Evolutionary conservation across 805 yeast species (phyloP), one percentile per base, ranked within the genome.

Genomic region (Lipomyces sp.): DNA sequence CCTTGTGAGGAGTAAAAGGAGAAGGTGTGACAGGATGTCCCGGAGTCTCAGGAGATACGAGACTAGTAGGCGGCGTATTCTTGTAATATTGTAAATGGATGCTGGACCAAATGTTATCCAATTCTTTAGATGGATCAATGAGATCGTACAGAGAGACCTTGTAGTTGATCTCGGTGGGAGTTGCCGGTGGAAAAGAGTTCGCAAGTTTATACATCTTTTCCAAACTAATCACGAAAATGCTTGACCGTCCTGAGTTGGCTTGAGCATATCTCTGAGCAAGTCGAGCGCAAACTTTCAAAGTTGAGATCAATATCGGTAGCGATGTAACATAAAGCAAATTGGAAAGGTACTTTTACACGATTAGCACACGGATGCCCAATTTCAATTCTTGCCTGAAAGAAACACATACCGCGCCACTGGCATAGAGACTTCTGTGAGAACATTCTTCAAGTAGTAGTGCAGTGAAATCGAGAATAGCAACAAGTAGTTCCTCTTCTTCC

Each of bases 381-480:
- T 55, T 33, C 15, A 45, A 32, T 15, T 33, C 48, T 4, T 4
- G 8, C 48, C 48, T 42, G n/a, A 42, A 15, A 30, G 29, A 30
- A 29, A 30, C 15, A 54, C 65, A 32, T 63, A 63, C 69, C 59
- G 64, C 13, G 50, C 66, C 64, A 39, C 70, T 66, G 5, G 71
- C 80, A 75, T 90, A 92, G 32, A 90, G 81, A 60, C 84, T 83
- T 67, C 90, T 82, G 72, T 88, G 87, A 35, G 86, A 81, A 62
- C 95, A 88, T 72, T 89, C 86, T 53, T 88, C 90, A 56, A 93
- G 78, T 39, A 93, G 77, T 60, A 85, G 77, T 42, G 83, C 80
- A 0, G 94, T 83, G 73, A 90, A 91, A 5, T 83, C 80, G 59
- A 90, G 78, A 55, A 91, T 80, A 0, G 88, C 78, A 0, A 82